Percentiles rank a stretch among this genome's conserved stretches.
These are phyloP conservation scores for Yamadazyma spencermartinsiae DNA, from an alignment of 1,139 yeast genomes.

Conservation along the genomic window DNA sequence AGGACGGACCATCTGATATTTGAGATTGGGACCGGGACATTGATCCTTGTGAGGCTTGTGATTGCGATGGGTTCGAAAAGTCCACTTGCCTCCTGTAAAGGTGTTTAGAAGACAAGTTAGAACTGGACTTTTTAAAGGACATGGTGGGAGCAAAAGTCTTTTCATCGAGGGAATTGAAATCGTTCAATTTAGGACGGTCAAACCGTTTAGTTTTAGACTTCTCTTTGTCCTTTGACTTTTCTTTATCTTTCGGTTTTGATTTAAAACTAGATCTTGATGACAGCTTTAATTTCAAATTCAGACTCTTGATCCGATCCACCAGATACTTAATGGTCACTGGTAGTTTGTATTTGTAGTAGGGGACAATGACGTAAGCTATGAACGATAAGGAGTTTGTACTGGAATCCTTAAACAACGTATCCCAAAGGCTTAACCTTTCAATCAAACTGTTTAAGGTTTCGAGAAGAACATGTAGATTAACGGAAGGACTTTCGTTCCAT, in stretches of 20 bases:
- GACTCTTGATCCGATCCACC: constrained; percentile 51
- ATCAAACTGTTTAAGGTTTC: constrained; percentile 42
- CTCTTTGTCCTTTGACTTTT: constrained; percentile 8
- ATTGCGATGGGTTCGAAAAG: constrained; percentile 18
- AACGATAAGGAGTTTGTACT: constrained; percentile 45
- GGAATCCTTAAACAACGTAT: constrained; percentile 41
- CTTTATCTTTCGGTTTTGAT: constrained; percentile 1
- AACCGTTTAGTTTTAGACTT: constrained; percentile 6
- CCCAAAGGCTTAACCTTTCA: constrained; percentile 59
- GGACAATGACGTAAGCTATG: constrained; percentile 53
- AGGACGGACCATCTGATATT: not conserved
- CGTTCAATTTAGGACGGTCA: constrained; percentile 6
- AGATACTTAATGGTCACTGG: constrained; percentile 49
- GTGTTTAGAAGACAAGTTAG: constrained; percentile 42
- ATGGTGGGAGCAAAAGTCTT: constrained; percentile 32
- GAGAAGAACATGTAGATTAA: constrained; percentile 6
- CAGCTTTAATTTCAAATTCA: constrained; percentile 32
- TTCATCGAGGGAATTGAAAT: constrained; percentile 14
- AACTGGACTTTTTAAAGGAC: constrained; percentile 41
- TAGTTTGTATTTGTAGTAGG: constrained; percentile 50
- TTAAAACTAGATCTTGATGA: not conserved
- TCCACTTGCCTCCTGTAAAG: constrained; percentile 52
- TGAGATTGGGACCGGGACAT: constrained; percentile 9
- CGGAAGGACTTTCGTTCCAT: not conserved
- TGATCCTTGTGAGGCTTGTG: constrained; percentile 15